A percentile compares a stretch with the other conserved stretches of the same genome.
phyloP scores from a whole-genome alignment of 179 eudicot species.

The Corrigiola litoralis region DNA sequence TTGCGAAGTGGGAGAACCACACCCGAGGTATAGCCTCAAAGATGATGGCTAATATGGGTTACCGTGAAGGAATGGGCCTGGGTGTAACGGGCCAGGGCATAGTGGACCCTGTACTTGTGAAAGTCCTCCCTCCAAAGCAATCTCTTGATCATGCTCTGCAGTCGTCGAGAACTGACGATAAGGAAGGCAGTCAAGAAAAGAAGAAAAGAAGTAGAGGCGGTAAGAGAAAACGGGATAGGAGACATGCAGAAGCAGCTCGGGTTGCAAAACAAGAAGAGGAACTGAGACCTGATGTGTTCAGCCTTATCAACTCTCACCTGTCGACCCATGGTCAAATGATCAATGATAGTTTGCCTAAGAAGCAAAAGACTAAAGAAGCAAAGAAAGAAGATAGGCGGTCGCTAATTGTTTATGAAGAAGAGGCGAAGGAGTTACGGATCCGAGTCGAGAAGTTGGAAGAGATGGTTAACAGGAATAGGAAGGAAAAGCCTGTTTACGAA shows the following conservation, averaged over 20 bases:
- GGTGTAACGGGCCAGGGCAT: slow-evolving; percentile 84
- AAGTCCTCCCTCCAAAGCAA: slow-evolving; percentile 77
- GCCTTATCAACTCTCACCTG: slow-evolving; percentile 79
- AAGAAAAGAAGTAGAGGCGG: slow-evolving; percentile 78
- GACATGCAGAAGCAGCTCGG: slow-evolving; percentile 63
- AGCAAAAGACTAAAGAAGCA: slow-evolving; percentile 34
- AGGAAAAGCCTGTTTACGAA: slow-evolving; percentile 76
- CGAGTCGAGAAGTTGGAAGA: slow-evolving; percentile 68
- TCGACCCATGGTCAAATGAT: slow-evolving; percentile 45
- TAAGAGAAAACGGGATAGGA: slow-evolving; percentile 83
- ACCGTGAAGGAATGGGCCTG: slow-evolving; percentile 93
- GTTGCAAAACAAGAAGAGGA: slow-evolving; percentile 64
- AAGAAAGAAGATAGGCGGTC: slow-evolving; percentile 74
- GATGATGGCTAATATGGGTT: slow-evolving; percentile 98
- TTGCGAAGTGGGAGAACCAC: slow-evolving; percentile 97
- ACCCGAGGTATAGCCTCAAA: slow-evolving; percentile 96
- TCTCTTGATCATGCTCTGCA: slow-evolving; percentile 74
- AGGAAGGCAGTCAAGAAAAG: slow-evolving; percentile 22
- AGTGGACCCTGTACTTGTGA: slow-evolving; percentile 64
- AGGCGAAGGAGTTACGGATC: slow-evolving; percentile 63
- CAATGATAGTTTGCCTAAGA: slow-evolving; percentile 29
- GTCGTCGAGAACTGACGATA: slow-evolving; percentile 30
- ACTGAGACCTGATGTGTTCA: slow-evolving; percentile 61
- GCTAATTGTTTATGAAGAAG: slow-evolving; percentile 70
- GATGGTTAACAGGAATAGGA: slow-evolving; percentile 73